Evolutionary conservation across 2,329 filamentous ascomycete genomes (phyloP).

Genomic region (Coleophoma eucalyptorum): DNA sequence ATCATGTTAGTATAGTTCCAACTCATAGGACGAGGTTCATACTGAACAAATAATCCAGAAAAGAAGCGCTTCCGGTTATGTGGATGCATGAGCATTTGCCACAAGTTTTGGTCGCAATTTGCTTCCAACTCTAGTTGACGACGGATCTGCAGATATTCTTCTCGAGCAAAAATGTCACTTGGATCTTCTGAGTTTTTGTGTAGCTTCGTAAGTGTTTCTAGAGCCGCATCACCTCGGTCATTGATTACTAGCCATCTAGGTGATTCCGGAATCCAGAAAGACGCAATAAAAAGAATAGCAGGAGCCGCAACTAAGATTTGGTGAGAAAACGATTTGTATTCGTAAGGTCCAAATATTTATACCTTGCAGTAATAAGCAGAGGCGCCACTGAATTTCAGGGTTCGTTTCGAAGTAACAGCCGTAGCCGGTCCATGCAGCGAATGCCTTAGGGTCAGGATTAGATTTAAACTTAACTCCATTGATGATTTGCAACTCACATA

Average conservation of each 20-base stretch:
- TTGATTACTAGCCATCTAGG: conserved; percentile 29
- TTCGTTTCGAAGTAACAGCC: conserved; percentile 23
- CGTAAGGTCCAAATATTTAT: conserved; percentile 22
- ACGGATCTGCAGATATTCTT: conserved; percentile 26
- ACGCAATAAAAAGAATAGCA: conserved; percentile 15
- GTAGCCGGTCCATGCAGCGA: conserved; percentile 22
- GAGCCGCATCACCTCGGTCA: conserved; percentile 13
- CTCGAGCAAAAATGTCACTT: conserved; percentile 19
- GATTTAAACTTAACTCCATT: neutral
- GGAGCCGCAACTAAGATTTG: conserved; percentile 11
- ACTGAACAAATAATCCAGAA: conserved; percentile 5
- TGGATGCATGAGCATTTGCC: neutral
- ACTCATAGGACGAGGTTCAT: neutral
- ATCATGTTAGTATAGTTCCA: neutral
- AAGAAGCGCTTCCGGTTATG: conserved; percentile 6
- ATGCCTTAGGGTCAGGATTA: neutral
- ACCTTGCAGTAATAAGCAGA: conserved; percentile 16
- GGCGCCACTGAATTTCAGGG: conserved; percentile 19
- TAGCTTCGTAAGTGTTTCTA: conserved; percentile 15
- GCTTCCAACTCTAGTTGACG: conserved; percentile 24
- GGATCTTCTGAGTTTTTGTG: conserved; percentile 18
- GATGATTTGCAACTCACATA: conserved; percentile 7
- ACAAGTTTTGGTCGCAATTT: neutral
- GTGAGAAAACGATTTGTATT: conserved; percentile 18
- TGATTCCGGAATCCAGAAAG: conserved; percentile 22